These are phyloP conservation scores for Saccharum hybrid DNA, from an alignment of 202 grass and related monocot genomes.

Conservation along the genomic window DNA sequence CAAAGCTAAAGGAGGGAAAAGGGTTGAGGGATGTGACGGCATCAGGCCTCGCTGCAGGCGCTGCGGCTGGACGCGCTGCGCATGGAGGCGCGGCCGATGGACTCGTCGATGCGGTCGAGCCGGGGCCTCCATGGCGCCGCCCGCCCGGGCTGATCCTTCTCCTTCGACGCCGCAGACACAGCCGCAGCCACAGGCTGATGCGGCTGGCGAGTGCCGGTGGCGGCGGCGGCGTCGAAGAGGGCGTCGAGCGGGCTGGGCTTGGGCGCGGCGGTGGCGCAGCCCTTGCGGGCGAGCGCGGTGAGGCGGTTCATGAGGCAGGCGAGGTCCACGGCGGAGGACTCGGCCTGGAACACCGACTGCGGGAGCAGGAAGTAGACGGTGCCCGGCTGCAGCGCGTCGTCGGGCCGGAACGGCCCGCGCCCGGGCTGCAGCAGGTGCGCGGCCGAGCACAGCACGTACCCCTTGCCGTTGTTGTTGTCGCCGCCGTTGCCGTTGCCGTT, in stretches of 20 bases:
- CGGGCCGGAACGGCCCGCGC: too few relatives aligned
- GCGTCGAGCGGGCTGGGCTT: slow-evolving; percentile 46
- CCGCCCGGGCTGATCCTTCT: neutral
- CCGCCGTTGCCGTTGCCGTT: too few relatives aligned
- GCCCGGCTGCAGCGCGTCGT: too few relatives aligned
- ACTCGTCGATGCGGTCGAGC: slow-evolving; percentile 86
- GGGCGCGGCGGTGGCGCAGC: slow-evolving; percentile 12
- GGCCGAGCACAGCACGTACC: too few relatives aligned
- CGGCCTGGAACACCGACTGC: slow-evolving; percentile 68
- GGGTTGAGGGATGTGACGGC: too few relatives aligned
- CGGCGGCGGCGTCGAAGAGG: slow-evolving; percentile 24
- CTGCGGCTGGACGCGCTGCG: slow-evolving; percentile 52
- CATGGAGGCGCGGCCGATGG: slow-evolving; percentile 60
- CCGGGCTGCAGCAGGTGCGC: too few relatives aligned
- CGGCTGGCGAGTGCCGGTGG: neutral
- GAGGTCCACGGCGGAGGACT: slow-evolving; percentile 85
- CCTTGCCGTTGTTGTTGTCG: too few relatives aligned
- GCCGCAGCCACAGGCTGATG: too few relatives aligned
- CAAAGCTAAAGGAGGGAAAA: neutral
- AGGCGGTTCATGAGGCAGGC: slow-evolving; percentile 87
- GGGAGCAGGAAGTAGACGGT: too few relatives aligned
- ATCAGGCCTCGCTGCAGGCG: slow-evolving; percentile 37
- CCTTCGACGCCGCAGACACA: neutral
- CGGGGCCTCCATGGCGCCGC: slow-evolving; percentile 61
- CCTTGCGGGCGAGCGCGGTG: slow-evolving; percentile 62